Conservation (phyloP, 2,329 filamentous ascomycete genomes). For the Chalaropsis thielavioides region DNA sequence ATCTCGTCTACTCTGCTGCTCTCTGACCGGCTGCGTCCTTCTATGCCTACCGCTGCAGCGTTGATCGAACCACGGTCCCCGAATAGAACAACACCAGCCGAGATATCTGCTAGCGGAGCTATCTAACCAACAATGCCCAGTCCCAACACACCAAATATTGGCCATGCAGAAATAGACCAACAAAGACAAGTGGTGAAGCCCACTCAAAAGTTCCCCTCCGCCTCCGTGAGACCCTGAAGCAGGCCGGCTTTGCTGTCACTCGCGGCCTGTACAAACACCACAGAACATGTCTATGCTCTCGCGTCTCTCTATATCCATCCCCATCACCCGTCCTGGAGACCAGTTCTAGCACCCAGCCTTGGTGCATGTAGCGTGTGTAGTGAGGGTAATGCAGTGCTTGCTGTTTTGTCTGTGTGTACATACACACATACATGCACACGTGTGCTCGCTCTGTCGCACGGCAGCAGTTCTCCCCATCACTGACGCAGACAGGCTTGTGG, state of each 20-base stretch:
- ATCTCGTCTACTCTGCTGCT: not conserved
- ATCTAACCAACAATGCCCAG: not conserved
- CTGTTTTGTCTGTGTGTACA: not conserved
- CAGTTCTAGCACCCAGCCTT: too few relatives aligned
- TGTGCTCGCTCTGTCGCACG: not conserved
- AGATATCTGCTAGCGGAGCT: not conserved
- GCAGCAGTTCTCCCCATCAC: not conserved
- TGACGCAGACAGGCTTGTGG: not conserved
- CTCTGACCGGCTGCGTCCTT: not conserved
- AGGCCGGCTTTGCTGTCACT: not conserved
- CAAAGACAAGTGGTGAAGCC: not conserved
- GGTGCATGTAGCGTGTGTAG: too few relatives aligned
- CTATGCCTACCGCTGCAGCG: not conserved
- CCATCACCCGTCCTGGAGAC: too few relatives aligned
- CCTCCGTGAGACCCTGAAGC: not conserved
- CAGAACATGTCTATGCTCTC: too few relatives aligned
- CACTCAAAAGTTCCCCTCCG: slow-evolving; percentile 1
- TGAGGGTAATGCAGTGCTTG: not conserved
- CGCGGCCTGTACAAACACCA: not conserved
- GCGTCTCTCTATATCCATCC: too few relatives aligned
- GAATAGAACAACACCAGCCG: not conserved
- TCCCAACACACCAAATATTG: not conserved
- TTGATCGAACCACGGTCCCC: not conserved
- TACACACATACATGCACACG: too few relatives aligned
- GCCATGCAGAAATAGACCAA: not conserved